Evolutionary conservation across 192 early-diverging fungal species (phyloP).

Genomic region (Rhizophagus prolifer): DNA sequence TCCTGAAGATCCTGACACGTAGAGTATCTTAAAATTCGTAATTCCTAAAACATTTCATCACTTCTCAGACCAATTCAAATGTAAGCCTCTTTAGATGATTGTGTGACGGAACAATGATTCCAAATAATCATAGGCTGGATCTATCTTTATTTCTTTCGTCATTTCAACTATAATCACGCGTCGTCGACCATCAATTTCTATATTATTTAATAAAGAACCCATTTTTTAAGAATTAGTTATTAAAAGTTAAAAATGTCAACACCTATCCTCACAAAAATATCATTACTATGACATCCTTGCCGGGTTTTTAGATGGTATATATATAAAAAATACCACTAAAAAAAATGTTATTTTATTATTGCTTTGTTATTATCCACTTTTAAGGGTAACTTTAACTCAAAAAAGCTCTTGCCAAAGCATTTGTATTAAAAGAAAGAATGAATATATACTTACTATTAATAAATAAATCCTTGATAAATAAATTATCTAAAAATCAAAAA

Average conservation of each 20-base stretch:
- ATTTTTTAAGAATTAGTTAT: too few species aligned
- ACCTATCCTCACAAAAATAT: neutral
- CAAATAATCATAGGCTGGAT: too few species aligned
- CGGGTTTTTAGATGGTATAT: neutral
- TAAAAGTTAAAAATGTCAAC: neutral
- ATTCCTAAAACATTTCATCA: too few species aligned
- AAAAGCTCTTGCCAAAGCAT: neutral
- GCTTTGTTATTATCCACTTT: neutral
- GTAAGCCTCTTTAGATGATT: too few species aligned
- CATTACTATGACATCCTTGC: neutral
- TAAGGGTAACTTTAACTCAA: neutral
- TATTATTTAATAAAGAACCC: too few species aligned
- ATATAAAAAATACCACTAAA: neutral
- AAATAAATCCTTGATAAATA: neutral
- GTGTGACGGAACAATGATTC: too few species aligned
- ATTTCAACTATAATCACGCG: too few species aligned
- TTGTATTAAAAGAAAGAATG: neutral
- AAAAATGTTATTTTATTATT: neutral
- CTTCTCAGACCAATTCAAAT: too few species aligned
- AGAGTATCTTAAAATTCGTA: too few species aligned
- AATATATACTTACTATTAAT: neutral
- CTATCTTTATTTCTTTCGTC: too few species aligned
- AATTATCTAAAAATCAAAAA: neutral
- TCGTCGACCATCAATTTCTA: too few species aligned
- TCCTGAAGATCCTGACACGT: too few species aligned